These are phyloP conservation scores for Rhizoclosmatium hyalinum DNA, from an alignment of 371 early-diverging fungal genomes.

Conservation along the genomic window DNA sequence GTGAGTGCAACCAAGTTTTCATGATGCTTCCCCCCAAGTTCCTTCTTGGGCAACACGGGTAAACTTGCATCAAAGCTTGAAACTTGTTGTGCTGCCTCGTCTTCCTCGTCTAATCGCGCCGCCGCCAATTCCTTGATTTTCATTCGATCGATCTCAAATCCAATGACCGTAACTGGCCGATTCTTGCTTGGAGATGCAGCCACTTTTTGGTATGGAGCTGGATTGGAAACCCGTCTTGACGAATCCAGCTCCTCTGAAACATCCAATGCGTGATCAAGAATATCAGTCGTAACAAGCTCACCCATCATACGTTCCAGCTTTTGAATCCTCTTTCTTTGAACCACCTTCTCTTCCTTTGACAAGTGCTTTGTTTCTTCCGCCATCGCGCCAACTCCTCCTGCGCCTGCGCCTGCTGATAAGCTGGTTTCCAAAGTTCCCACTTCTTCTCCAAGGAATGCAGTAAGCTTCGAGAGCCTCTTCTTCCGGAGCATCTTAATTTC, in stretches of 20 bases:
- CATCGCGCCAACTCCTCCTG: neutral
- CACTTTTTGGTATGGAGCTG: neutral
- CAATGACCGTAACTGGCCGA: neutral
- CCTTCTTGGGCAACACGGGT: neutral
- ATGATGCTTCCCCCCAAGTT: neutral
- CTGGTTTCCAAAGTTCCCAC: slow-evolving; percentile 29
- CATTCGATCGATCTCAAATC: neutral
- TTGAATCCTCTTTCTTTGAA: slow-evolving; percentile 27
- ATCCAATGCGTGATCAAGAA: slow-evolving; percentile 6
- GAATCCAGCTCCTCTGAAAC: neutral
- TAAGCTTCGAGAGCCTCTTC: slow-evolving; percentile 47
- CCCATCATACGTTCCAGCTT: slow-evolving; percentile 46
- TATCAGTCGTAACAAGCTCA: slow-evolving; percentile 35
- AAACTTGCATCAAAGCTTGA: neutral
- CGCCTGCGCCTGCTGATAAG: neutral
- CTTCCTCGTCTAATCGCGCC: neutral
- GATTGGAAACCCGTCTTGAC: too few relatives aligned
- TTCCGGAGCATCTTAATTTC: slow-evolving; percentile 19
- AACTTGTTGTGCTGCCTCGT: too few relatives aligned
- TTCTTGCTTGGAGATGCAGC: neutral
- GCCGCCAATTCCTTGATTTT: neutral
- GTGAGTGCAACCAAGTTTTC: slow-evolving; percentile 2
- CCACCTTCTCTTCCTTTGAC: slow-evolving; percentile 37
- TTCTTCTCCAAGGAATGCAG: slow-evolving; percentile 44
- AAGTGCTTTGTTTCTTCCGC: slow-evolving; percentile 32